These are phyloP conservation scores for Aspergillus persii DNA, from an alignment of 2,329 filamentous ascomycete genomes.

Conservation along the genomic window DNA sequence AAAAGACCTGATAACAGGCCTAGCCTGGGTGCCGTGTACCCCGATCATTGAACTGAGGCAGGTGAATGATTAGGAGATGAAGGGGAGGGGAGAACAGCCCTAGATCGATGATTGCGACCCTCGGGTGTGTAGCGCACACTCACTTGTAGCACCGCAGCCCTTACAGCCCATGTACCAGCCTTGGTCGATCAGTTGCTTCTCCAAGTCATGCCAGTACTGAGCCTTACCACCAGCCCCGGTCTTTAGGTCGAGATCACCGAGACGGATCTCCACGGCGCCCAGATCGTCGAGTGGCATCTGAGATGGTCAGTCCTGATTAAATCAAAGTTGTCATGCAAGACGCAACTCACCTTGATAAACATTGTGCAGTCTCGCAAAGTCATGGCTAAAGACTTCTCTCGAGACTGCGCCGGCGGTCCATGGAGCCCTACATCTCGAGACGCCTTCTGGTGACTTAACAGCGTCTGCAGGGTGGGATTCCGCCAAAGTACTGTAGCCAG, in stretches of 20 bases:
- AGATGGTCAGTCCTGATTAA: not conserved
- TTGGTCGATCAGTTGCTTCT: slow-evolving; percentile 60
- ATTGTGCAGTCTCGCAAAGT: slow-evolving; percentile 77
- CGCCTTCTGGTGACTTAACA: slow-evolving; percentile 33
- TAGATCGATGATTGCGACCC: slow-evolving; percentile 18
- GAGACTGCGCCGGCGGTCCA: slow-evolving; percentile 36
- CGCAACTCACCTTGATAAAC: slow-evolving; percentile 58
- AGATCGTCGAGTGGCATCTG: slow-evolving; percentile 37
- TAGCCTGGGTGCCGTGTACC: not conserved
- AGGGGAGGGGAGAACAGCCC: not conserved
- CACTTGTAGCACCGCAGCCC: slow-evolving; percentile 24
- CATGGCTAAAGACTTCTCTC: slow-evolving; percentile 67
- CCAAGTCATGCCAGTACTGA: slow-evolving; percentile 65
- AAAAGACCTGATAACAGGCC: not conserved
- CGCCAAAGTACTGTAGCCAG: slow-evolving; percentile 34
- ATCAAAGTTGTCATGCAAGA: not conserved
- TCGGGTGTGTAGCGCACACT: slow-evolving; percentile 32
- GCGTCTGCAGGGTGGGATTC: slow-evolving; percentile 34
- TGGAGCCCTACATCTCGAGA: slow-evolving; percentile 36
- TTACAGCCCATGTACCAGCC: slow-evolving; percentile 63
- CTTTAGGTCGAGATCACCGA: slow-evolving; percentile 79
- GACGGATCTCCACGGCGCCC: slow-evolving; percentile 46
- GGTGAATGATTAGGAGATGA: not conserved
- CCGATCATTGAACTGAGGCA: not conserved
- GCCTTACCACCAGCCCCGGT: slow-evolving; percentile 62